Percentiles rank a stretch among this genome's conserved stretches.
Evolutionary conservation across 345 rosid genomes (phyloP).

Genomic region (Combretum micranthum): DNA sequence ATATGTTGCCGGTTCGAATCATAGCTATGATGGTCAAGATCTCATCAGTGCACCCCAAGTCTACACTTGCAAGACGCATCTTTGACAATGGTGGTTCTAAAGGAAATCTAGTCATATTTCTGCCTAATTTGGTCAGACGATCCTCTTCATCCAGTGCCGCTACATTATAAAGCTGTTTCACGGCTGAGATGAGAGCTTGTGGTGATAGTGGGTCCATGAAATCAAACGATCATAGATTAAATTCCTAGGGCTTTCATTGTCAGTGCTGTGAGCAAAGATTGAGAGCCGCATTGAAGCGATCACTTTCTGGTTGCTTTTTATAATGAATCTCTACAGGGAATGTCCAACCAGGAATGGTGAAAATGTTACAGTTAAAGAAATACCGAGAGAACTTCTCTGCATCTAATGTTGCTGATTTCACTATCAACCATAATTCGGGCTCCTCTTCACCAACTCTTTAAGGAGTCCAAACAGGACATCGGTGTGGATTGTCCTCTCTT

Average conservation of each 20-base stretch:
- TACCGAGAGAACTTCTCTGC: constrained; percentile 78
- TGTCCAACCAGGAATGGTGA: constrained; percentile 79
- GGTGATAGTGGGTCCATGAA: constrained; percentile 74
- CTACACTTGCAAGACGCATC: constrained; percentile 91
- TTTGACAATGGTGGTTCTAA: constrained; percentile 83
- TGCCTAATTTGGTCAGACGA: constrained; percentile 78
- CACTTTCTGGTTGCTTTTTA: constrained; percentile 75
- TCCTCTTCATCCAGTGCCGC: constrained; percentile 93
- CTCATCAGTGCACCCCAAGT: constrained; percentile 93
- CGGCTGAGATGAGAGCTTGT: constrained; percentile 79
- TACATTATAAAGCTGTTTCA: constrained; percentile 75
- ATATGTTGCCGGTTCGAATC: constrained; percentile 87
- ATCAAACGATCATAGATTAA: constrained; percentile 59
- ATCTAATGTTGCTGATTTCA: constrained; percentile 78
- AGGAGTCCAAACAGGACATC: constrained; percentile 76
- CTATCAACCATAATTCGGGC: constrained; percentile 67
- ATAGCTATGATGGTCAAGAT: constrained; percentile 78
- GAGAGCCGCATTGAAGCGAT: constrained; percentile 70
- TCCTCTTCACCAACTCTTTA: constrained; percentile 54
- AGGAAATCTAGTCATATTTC: constrained; percentile 96
- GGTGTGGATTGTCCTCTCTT: constrained; percentile 65
- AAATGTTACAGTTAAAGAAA: constrained; percentile 71
- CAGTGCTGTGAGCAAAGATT: constrained; percentile 63
- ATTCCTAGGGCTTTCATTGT: constrained; percentile 94
- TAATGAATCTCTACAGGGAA: constrained; percentile 74